Evolutionary conservation across 768 basidiomycete species (phyloP), one percentile per base, ranked within the genome.

Genomic region (Pleurotus tuber-regium): DNA sequence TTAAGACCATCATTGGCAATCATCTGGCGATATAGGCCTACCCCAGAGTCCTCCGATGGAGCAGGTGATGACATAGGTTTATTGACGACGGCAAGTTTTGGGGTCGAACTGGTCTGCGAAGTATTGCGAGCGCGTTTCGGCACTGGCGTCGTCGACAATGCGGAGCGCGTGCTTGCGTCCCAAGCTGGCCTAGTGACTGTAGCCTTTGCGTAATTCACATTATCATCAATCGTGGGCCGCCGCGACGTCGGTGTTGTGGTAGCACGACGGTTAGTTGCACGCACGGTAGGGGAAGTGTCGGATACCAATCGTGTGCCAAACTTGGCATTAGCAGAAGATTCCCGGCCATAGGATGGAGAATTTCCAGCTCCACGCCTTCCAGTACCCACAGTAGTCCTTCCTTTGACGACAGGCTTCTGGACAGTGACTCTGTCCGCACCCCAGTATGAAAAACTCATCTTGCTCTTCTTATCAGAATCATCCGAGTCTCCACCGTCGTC

Each of bases 361-460:
- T 31, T 24, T n/a, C 71, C 59, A 23, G 67, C 67, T 24, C 67
- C 73, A 9, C 73, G 69, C 65, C 75, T 63, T 55, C 82, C 58
- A 59, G 77, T 61, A 61, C 70, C 59, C 57, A 65, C 70, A 4
- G 16, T 11, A 16, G 35, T 14, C 30, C 50, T 50, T 54, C 70
- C 70, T 63, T 85, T 87, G 59, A 84, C 64, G 33, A 83, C 66
- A 2, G 90, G 88, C 59, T 88, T 88, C 65, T 91, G 88, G 18
- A 93, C 80, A 1, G 91, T 93, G 60, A 93, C 79, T 69, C 91
- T 91, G 72, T 93, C 91, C 26, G 91, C 91, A 21, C 91, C 90
- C 89, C 90, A 92, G 63, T 92, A 94, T 4, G 89, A 92, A 70
- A 92, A 92, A 72, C 88, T 89, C 91, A 92, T 92, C 67, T 92